Conservation (phyloP, 345 rosid species). For the Eucalyptus cladocalyx region DNA sequence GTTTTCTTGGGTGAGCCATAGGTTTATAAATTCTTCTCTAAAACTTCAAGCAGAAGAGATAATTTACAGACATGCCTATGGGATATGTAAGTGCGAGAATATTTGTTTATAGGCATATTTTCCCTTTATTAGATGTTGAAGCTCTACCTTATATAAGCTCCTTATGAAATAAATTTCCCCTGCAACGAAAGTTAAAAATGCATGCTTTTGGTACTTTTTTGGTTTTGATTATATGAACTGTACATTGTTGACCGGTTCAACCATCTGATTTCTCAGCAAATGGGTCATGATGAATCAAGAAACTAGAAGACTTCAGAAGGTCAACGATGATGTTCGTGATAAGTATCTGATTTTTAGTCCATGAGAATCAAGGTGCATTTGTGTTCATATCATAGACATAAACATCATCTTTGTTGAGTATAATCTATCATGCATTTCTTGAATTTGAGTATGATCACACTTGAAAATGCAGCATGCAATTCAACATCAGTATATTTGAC, state of each 20-base stretch:
- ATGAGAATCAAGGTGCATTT: slow-evolving; percentile 42
- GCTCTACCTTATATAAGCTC: not conserved
- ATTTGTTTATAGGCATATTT: not conserved
- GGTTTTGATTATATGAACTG: not conserved
- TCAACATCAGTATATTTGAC: not conserved
- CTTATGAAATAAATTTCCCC: not conserved
- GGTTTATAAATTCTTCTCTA: not conserved
- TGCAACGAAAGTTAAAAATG: not conserved
- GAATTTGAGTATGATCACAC: not conserved
- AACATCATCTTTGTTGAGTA: not conserved
- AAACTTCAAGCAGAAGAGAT: not conserved
- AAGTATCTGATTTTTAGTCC: slow-evolving; percentile 75
- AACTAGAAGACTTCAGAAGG: slow-evolving; percentile 85
- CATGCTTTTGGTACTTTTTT: not conserved
- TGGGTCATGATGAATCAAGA: slow-evolving; percentile 99
- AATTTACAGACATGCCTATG: not conserved
- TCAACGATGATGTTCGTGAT: slow-evolving; percentile 67
- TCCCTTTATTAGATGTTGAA: not conserved
- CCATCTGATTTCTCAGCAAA: slow-evolving; percentile 40
- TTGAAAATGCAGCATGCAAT: not conserved
- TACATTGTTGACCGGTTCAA: not conserved
- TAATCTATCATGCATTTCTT: not conserved
- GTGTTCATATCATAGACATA: not conserved
- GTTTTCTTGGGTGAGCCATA: not conserved
- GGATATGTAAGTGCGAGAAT: not conserved